These are phyloP conservation scores for Trichoderma endophyticum DNA, from an alignment of 2,329 filamentous ascomycete species.

Conservation along the genomic window DNA sequence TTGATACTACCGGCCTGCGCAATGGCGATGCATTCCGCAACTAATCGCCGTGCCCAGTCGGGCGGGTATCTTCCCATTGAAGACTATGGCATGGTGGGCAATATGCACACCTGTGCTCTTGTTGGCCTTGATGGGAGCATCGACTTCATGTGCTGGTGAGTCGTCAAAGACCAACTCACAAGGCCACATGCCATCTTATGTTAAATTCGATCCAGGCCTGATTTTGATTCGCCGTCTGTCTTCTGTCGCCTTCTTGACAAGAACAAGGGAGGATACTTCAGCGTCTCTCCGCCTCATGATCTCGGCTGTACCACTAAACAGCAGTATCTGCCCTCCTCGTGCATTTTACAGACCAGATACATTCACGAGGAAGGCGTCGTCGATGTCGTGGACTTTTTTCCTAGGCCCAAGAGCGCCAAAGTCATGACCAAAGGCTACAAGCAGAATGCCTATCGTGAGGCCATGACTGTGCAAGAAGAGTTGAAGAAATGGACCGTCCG, in stretches of 20 bases:
- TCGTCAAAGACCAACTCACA: neutral
- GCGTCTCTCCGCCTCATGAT: constrained; percentile 54
- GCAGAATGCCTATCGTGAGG: constrained; percentile 53
- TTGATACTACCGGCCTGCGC: neutral
- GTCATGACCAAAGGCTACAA: constrained; percentile 47
- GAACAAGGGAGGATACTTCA: constrained; percentile 71
- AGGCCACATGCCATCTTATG: neutral
- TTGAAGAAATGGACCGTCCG: constrained; percentile 70
- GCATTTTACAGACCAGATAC: constrained; percentile 74
- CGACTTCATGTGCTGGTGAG: constrained; percentile 74
- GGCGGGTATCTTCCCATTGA: constrained; percentile 62
- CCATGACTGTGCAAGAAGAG: constrained; percentile 53
- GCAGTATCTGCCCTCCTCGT: constrained; percentile 71
- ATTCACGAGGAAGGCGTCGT: constrained; percentile 73
- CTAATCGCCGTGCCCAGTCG: constrained; percentile 34
- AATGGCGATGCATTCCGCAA: constrained; percentile 36
- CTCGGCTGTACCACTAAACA: constrained; percentile 67
- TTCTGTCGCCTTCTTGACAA: constrained; percentile 74
- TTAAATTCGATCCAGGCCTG: constrained; percentile 50
- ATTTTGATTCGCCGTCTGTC: constrained; percentile 73
- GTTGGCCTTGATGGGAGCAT: constrained; percentile 70
- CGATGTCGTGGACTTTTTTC: constrained; percentile 73
- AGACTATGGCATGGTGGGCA: constrained; percentile 76
- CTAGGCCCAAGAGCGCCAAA: constrained; percentile 59
- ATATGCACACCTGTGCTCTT: constrained; percentile 76